Evolutionary conservation across 495 filamentous ascomycete species (phyloP), one percentile per base, ranked within the genome.

Genomic region (Choiromyces venosus): DNA sequence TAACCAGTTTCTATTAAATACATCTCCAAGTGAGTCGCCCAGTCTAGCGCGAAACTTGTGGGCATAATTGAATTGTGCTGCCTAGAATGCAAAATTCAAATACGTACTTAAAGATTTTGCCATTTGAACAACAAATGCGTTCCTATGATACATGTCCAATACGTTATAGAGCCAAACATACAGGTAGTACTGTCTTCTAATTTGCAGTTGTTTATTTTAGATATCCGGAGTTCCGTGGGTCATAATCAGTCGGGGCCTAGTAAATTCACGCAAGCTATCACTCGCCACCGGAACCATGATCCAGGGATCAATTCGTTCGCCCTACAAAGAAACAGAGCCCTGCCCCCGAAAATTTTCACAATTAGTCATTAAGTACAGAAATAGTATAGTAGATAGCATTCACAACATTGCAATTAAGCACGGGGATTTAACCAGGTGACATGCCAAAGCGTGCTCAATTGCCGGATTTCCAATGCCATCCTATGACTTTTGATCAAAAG

Each of bases 151-250:
- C n/a, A 4, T 56, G 29, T 21, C 9, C 3, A 10, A n/a, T 56
- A 56, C n/a, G 0, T 0, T 12, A n/a, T n/a, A n/a, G n/a, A 56
- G n/a, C 46, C 0, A 29, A 10, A 0, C 9, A 29, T 0, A n/a
- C n/a, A n/a, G n/a, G n/a, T n/a, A 29, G 29, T 56, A 56, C 10
- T 1, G n/a, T 9, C 0, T 56, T 56, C n/a, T 7, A 56, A 56
- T 14, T 9, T 12, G 10, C n/a, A 2, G 2, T 2, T 29, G 14
- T 56, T 6, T 29, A 2, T 2, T 29, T 21, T 29, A 14, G 46
- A 12, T 16, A 33, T 5, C 4, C 10, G 25, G n/a, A 12, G 1
- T n/a, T 4, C 2, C 9, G 46, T 56, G n/a, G 6, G 18, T 29
- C 2, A 1, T 16, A 29, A 29, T 2, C 52, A 3, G 9, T 1